Evolutionary conservation across 768 basidiomycete species (phyloP).

Genomic region (Boletus sp.): DNA sequence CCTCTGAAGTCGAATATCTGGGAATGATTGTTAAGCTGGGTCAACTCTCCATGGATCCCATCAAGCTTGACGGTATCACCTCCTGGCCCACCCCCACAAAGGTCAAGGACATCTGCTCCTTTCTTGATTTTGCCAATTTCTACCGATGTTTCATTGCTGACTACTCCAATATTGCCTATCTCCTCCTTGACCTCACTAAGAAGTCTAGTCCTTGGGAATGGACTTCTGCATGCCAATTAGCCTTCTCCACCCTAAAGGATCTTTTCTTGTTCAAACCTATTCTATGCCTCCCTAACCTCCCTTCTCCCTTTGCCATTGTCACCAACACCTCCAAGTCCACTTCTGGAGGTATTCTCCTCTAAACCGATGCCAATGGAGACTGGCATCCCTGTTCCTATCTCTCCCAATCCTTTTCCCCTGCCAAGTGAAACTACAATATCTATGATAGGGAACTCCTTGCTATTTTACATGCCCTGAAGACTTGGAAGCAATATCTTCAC

Average conservation of each 20-base stretch:
- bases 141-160: too few relatives aligned
- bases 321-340: neutral
- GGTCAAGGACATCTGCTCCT: neutral
- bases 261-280: fast-evolving
- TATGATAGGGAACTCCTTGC: neutral
- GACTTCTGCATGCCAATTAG: too few relatives aligned
- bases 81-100: too few relatives aligned
- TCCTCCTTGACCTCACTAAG: neutral
- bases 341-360: fast-evolving
- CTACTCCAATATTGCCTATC: too few relatives aligned
- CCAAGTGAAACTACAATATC: neutral
- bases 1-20: too few relatives aligned
- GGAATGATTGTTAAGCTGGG: too few relatives aligned
- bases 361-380: neutral
- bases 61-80: too few relatives aligned
- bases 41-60: too few relatives aligned
- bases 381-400: neutral
- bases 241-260: neutral
- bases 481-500: fast-evolving
- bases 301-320: too few relatives aligned
- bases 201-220: too few relatives aligned
- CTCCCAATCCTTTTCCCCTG: neutral
- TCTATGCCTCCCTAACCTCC: neutral
- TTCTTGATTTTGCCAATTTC: neutral
- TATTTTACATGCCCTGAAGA: neutral